These are phyloP conservation scores for Blastomyces parvus DNA, from an alignment of 2,329 filamentous ascomycete species.

Conservation along the genomic window DNA sequence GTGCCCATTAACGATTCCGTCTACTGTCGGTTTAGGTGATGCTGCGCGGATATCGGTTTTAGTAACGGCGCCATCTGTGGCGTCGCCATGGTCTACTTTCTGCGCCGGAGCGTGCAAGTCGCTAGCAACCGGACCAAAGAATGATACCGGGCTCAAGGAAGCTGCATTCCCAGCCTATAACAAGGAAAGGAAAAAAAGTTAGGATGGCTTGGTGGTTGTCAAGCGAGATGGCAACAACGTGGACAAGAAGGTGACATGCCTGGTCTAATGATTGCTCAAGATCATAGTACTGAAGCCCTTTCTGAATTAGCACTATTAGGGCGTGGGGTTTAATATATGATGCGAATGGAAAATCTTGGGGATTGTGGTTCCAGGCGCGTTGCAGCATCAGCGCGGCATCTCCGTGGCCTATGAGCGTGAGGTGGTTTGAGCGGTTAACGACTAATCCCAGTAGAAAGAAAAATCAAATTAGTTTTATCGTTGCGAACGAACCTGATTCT, in stretches of 20 bases:
- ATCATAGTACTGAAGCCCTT: constrained; percentile 49
- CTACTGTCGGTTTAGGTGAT: constrained; percentile 26
- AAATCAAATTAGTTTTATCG: constrained; percentile 9
- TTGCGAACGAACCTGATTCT: constrained; percentile 42
- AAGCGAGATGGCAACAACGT: background rate
- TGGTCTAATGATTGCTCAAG: constrained; percentile 41
- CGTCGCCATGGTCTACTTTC: constrained; percentile 11
- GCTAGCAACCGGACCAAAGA: constrained; percentile 39
- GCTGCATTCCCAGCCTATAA: constrained; percentile 31
- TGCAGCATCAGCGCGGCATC: constrained; percentile 52
- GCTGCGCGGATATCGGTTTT: constrained; percentile 23
- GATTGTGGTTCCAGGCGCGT: constrained; percentile 54
- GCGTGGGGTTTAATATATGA: constrained; percentile 49
- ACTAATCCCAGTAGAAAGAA: constrained; percentile 12
- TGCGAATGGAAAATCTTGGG: constrained; percentile 53
- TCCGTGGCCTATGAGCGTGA: constrained; percentile 40
- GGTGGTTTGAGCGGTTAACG: constrained; percentile 8
- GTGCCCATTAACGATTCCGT: constrained; percentile 32
- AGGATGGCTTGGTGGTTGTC: constrained; percentile 6
- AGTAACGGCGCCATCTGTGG: constrained; percentile 20
- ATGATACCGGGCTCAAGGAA: constrained; percentile 32
- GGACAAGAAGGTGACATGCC: constrained; percentile 27
- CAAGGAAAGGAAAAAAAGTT: constrained; percentile 8
- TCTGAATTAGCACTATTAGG: constrained; percentile 53
- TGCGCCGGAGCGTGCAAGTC: constrained; percentile 24